Percentiles rank a stretch among this genome's conserved stretches.
Conservation (phyloP, 768 basidiomycete species). For the Trametes gibbosa region DNA sequence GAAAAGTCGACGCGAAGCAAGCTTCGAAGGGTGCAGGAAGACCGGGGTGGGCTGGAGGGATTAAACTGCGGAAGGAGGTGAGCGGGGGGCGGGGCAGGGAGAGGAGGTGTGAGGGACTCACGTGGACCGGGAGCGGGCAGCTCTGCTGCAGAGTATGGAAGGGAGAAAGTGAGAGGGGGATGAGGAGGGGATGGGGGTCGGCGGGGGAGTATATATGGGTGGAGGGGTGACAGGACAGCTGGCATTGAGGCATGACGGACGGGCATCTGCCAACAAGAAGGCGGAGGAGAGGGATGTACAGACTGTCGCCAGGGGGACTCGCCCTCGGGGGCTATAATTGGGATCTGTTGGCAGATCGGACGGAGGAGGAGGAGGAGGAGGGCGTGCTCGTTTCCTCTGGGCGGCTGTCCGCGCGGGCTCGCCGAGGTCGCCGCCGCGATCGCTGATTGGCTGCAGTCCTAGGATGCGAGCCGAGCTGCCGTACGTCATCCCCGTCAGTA, state of each 20-base stretch:
- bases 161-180: conserved; percentile 25
- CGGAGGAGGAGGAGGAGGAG: neutral
- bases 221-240: conserved; percentile 7
- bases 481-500: conserved; percentile 11
- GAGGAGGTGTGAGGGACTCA: conserved; percentile 28
- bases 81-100: conserved; percentile 23
- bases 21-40: conserved; percentile 24
- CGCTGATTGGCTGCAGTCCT: conserved; percentile 13
- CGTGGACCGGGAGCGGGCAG: conserved; percentile 39
- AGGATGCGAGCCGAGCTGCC: conserved; percentile 7
- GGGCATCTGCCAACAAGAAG: neutral
- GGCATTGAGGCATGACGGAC: neutral
- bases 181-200: conserved; percentile 18
- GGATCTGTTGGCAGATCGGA: conserved; percentile 6
- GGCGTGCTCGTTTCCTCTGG: neutral
- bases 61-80: conserved; percentile 13
- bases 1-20: conserved; percentile 24
- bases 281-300: conserved; percentile 8
- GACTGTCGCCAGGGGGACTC: conserved; percentile 14
- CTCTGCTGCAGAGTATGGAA: conserved; percentile 46
- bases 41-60: conserved; percentile 24
- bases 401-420: too few species aligned
- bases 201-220: conserved; percentile 23
- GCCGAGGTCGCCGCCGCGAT: too few species aligned
- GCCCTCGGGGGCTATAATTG: neutral